Percentiles rank a stretch among this genome's conserved stretches.
phyloP scores from a whole-genome alignment of 2,329 filamentous ascomycete species.

The Didymella exigua region DNA sequence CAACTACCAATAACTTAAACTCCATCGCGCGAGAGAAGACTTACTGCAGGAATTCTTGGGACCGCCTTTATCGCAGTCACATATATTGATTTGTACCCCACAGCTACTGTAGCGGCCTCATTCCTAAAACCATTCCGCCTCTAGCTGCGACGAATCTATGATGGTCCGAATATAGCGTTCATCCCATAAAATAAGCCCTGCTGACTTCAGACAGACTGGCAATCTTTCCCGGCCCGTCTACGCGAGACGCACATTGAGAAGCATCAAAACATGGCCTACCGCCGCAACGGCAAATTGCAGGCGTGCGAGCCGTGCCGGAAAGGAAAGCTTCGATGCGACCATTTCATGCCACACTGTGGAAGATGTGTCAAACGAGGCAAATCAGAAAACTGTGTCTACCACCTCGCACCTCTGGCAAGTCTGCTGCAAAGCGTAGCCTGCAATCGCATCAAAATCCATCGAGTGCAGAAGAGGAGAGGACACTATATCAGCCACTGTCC shows the following conservation, averaged over 20 bases:
- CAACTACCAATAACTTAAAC: background rate
- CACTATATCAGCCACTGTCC: background rate
- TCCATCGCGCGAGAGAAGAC: background rate
- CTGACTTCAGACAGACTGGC: slow-evolving; percentile 27
- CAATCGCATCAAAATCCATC: slow-evolving; percentile 11
- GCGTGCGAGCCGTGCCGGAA: slow-evolving; percentile 47
- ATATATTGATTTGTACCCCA: background rate
- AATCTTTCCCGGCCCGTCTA: slow-evolving; percentile 37
- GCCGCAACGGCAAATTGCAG: slow-evolving; percentile 48
- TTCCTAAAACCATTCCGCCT: background rate
- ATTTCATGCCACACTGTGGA: slow-evolving; percentile 44
- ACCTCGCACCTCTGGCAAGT: slow-evolving; percentile 45
- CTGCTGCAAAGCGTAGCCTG: slow-evolving; percentile 10
- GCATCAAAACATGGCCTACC: slow-evolving; percentile 34
- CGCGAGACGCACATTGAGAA: slow-evolving; percentile 34
- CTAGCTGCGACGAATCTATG: background rate
- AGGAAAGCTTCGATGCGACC: slow-evolving; percentile 45
- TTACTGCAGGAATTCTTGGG: background rate
- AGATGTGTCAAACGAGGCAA: slow-evolving; percentile 39
- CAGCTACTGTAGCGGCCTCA: background rate
- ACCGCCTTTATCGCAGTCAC: background rate
- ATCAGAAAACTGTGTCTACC: slow-evolving; percentile 42
- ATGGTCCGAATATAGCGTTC: slow-evolving; percentile 15
- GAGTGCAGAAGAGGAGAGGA: background rate
- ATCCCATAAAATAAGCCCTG: background rate